Evolutionary conservation across 2,329 filamentous ascomycete genomes (phyloP), one percentile per base, ranked within the genome.

Genomic region (Fonsecaea multimorphosa): DNA sequence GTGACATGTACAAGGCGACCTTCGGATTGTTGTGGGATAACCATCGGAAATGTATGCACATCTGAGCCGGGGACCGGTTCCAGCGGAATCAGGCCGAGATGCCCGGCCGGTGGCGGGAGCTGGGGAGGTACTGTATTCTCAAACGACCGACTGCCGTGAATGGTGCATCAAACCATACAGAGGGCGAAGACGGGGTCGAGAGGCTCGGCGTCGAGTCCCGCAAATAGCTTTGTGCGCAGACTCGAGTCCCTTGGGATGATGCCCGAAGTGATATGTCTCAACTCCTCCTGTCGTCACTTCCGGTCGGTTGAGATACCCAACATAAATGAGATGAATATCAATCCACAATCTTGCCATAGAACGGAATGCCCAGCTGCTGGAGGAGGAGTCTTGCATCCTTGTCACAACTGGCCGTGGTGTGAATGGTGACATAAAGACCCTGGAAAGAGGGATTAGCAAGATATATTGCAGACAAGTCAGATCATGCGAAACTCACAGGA

Each of bases 371-470:
- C 66, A 93, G 80, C 12, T 89, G 82, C 73, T 86, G 85, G 63
- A 93, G 82, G 60, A 97, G 83, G 66, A 97, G 80, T 72, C 91
- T 86, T 7, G 91, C 93, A 73, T 97, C 93, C 73, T 89, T 88
- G 78, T 97, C 92, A 31, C 90, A 94, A 29, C 85, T 92, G 49
- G 92, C 93, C 31, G 90, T 90, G 0, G 93, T 97, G 78, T 95
- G 89, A 62, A 97, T 84, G 64, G 89, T 90, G 72, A 97, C 87
- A 73, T 95, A 87, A 76, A 89, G 91, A 76, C 93, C 93, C 16
- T 93, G 91, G 72, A 27, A 54, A 27, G 16, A 38, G 36, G 16
- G 31, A 55, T 83, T 83, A 62, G 83, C 78, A n/a, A 60, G n/a
- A 16, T 36, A 8, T 9, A 32, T 19, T 27, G 1, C 38, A 1